These are phyloP conservation scores for Ascocoryne sarcoides DNA, from an alignment of 2,329 filamentous ascomycete species.

Conservation along the genomic window DNA sequence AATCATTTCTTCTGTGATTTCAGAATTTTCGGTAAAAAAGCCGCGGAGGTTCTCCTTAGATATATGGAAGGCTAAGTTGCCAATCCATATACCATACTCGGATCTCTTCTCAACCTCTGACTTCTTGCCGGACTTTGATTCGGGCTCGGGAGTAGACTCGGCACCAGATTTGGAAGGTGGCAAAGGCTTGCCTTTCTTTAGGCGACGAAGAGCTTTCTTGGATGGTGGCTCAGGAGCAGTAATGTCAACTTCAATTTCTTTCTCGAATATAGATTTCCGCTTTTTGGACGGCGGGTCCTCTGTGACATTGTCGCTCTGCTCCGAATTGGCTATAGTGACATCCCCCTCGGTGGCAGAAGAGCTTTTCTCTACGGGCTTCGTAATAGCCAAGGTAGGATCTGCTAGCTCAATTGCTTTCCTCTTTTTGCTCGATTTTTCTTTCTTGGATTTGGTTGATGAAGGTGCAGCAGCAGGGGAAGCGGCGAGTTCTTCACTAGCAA, in stretches of 20 bases:
- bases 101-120: constrained; percentile 51
- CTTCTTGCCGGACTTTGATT: constrained; percentile 31
- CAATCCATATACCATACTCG: constrained; percentile 86
- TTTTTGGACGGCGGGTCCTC: constrained; percentile 38
- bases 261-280: constrained; percentile 55
- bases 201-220: constrained; percentile 81
- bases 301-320: constrained; percentile 5
- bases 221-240: constrained; percentile 86
- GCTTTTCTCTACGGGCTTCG: too few species aligned
- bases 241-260: constrained; percentile 84
- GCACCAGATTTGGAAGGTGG: constrained; percentile 36
- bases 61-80: constrained; percentile 80
- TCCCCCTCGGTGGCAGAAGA: too few species aligned
- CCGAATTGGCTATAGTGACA: too few species aligned
- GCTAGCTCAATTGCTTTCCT: constrained; percentile 18
- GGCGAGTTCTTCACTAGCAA: too few species aligned
- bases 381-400: constrained; percentile 3
- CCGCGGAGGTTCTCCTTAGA: constrained; percentile 66
- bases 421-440: constrained; percentile 26
- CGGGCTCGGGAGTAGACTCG: constrained; percentile 31
- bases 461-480: background rate
- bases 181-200: constrained; percentile 71
- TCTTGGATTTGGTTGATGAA: constrained; percentile 16
- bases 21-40: constrained; percentile 69
- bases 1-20: constrained; percentile 61